Percentiles rank a stretch among this genome's conserved stretches.
phyloP scores from a whole-genome alignment of 1,284 basidiomycete species.

The Lentinula novae-zelandiae region DNA sequence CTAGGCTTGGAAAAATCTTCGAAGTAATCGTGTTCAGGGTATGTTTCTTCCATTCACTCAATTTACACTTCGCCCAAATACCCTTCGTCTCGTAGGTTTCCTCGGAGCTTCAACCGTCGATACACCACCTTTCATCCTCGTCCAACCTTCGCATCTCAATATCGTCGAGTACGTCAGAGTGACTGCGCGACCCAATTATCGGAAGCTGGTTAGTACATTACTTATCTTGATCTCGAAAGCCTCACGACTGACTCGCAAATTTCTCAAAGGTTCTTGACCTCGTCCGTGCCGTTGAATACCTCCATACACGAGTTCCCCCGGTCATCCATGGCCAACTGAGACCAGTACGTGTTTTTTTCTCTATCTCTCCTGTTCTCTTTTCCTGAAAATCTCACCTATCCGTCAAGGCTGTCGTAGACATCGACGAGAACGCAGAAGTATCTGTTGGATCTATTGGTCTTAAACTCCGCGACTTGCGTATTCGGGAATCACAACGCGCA shows the following conservation, averaged over 20 bases:
- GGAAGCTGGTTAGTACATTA: not conserved
- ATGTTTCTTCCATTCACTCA: not conserved
- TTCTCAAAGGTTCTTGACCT: not conserved
- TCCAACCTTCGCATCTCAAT: constrained; percentile 6
- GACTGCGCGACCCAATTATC: not conserved
- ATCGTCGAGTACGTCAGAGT: constrained; percentile 6
- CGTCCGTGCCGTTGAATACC: constrained; percentile 5
- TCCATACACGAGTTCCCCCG: constrained; percentile 8
- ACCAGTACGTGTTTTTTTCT: not conserved
- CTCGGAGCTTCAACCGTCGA: constrained; percentile 13
- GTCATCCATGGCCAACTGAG: constrained; percentile 5
- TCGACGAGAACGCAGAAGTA: constrained; percentile 5
- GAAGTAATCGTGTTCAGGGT: constrained; percentile 13
- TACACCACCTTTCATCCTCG: constrained; percentile 10
- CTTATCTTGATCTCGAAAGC: too few relatives aligned
- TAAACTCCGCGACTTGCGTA: not conserved
- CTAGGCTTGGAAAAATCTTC: constrained; percentile 7
- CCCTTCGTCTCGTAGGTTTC: not conserved
- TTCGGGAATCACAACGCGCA: not conserved
- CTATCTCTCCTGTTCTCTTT: not conserved
- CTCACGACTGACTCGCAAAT: not conserved
- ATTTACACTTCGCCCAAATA: not conserved
- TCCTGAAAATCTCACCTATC: too few relatives aligned
- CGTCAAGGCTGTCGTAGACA: not conserved
- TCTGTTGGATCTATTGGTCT: constrained; percentile 4